Base-by-base conservation (phyloP, 2,329 filamentous ascomycete species). In the Tothia fuscella region DNA sequence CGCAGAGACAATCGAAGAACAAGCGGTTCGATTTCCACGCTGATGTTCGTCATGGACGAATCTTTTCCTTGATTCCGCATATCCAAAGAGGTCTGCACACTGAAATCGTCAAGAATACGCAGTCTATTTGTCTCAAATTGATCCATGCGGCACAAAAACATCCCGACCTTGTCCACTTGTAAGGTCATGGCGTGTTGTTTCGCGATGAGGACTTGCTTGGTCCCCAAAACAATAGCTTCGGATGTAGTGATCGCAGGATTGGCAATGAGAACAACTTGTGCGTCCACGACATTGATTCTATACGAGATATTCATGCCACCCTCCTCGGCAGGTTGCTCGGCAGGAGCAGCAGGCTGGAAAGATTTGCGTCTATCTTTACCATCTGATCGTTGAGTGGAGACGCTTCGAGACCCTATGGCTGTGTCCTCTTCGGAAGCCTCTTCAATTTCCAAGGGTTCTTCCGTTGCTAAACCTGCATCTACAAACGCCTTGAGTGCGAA, bases 91-190 rank as follows among this genome's bases (percentile, higher is more conserved):
- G 93, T 71, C 48, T 91, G 83, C 7, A 96, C 68, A 3, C 87
- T 94, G 58, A 98, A 98, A 60, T 98, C 88, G 56, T 99, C 93
- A 24, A 99, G 75, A 47, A 99, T 94, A 14, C 91, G 79, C 35
- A 98, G 71, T 28, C 86, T 78, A 30, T 81, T 88, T 3, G 83
- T 87, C 51, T 98, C 89, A 51, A 96, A 96, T 48, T 80, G 84
- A 60, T 99, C 93, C 91, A 99, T 98, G 10, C 91, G 82, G 56
- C 93, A 98, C 24, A 98, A 63, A 59, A 95, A 99, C 91, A 99
- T 98, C 51, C 91, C 91, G 41, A 96, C 76, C 55, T 96, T 80
- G 6, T 86, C 88, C 3, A 98, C 78, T 56, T 98, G 89, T 55
- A 99, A 73, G 1, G 91, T 95, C 51, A 93, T 73, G 6, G 89